A percentile compares a stretch with the other conserved stretches of the same genome.
Conservation (phyloP, 306 rosid genomes). For the Fagus sylvatica region DNA sequence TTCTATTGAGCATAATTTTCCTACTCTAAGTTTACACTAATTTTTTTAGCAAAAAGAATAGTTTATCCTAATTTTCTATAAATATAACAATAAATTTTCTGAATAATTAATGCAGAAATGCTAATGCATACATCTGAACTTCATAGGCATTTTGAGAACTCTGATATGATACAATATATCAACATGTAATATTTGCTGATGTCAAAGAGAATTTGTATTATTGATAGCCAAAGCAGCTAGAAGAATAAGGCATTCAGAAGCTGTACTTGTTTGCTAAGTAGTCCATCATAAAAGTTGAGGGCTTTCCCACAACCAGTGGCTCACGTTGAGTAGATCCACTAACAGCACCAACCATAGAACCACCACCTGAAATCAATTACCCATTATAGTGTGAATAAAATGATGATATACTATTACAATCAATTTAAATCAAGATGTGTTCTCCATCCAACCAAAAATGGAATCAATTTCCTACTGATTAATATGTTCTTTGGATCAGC, state of each 20-base stretch:
- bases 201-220: constrained; percentile 5
- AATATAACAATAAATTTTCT: neutral
- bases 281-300: constrained; percentile 99
- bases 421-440: neutral
- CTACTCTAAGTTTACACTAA: neutral
- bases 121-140: neutral
- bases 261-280: constrained; percentile 73
- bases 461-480: no score
- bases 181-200: neutral
- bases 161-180: neutral
- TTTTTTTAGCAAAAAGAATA: no score
- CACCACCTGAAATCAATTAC: constrained; percentile 73
- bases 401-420: neutral
- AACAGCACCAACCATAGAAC: constrained; percentile 94
- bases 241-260: constrained; percentile 22
- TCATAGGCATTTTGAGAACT: neutral
- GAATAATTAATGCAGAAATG: neutral
- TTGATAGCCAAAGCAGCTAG: neutral
- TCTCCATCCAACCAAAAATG: no score
- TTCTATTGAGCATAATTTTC: neutral
- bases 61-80: neutral
- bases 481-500: no score
- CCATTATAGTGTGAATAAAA: constrained; percentile 2
- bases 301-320: constrained; percentile 95
- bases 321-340: constrained; percentile 91